Evolutionary conservation across 768 basidiomycete species (phyloP).

Genomic region (Agrocybe chaxingu): DNA sequence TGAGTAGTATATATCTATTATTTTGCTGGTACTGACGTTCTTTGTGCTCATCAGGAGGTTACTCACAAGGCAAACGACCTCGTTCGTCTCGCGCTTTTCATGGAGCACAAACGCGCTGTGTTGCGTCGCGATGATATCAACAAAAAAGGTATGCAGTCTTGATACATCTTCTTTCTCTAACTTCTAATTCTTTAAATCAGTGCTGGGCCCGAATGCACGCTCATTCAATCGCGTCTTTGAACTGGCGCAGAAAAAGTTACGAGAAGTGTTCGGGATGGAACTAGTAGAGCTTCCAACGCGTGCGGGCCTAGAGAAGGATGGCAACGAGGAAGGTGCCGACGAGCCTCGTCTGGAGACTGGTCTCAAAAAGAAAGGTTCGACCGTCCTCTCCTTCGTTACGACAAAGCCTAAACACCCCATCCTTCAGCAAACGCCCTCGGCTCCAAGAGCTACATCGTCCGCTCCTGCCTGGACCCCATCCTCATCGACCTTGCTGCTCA

Average conservation of each 20-base stretch:
- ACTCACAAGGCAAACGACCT: conserved; percentile 67
- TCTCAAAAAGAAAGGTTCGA: conserved; percentile 64
- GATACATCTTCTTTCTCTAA: background rate
- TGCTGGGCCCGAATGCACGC: conserved; percentile 39
- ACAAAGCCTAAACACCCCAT: background rate
- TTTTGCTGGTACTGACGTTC: background rate
- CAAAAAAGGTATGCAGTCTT: conserved; percentile 61
- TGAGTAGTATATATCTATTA: conserved; percentile 17
- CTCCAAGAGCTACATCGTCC: conserved; percentile 81
- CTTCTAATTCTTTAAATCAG: conserved; percentile 14
- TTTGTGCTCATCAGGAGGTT: conserved; percentile 43
- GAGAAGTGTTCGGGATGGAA: conserved; percentile 76
- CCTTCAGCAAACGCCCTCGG: conserved; percentile 48
- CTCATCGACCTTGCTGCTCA: conserved; percentile 62
- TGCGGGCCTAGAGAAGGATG: conserved; percentile 48
- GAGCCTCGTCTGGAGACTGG: conserved; percentile 48
- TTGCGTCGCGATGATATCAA: conserved; percentile 81
- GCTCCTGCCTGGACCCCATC: conserved; percentile 61
- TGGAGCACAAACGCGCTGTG: conserved; percentile 64
- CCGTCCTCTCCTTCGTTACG: background rate
- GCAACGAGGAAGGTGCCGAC: conserved; percentile 41
- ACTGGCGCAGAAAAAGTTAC: conserved; percentile 62
- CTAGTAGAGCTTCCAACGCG: conserved; percentile 73
- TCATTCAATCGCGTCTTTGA: conserved; percentile 64
- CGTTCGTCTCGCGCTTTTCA: conserved; percentile 79